A percentile compares a stretch with the other conserved stretches of the same genome.
Evolutionary conservation across 306 rosid genomes (phyloP).

Genomic region (Medicago lupulina): DNA sequence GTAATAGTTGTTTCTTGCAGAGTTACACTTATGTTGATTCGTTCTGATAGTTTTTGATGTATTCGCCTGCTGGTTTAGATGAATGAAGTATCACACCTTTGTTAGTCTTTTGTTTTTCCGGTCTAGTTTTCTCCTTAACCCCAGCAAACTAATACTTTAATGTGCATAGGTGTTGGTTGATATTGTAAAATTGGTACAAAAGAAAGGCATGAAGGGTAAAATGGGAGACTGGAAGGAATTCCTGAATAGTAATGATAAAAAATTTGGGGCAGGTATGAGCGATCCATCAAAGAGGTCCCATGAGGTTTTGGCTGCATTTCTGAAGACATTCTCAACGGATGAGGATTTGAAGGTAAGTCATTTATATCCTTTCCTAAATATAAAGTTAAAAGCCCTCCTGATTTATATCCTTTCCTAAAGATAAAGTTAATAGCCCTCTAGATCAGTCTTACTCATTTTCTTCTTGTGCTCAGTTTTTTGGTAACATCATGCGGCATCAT

Average conservation of each 20-base stretch:
- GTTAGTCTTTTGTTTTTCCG: not conserved
- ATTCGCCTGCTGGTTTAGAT: not conserved
- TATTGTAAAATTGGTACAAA: constrained; percentile 71
- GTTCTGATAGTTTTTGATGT: constrained; percentile 8
- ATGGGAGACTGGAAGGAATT: constrained; percentile 87
- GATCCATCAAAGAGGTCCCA: constrained; percentile 76
- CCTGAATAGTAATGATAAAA: constrained; percentile 56
- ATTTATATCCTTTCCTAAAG: not conserved
- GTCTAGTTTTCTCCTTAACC: not conserved
- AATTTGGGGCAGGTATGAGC: constrained; percentile 70
- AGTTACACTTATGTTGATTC: not conserved
- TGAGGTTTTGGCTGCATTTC: constrained; percentile 64
- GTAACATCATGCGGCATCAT: constrained; percentile 57
- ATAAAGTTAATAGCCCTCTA: constrained; percentile 8
- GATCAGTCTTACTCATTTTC: constrained; percentile 7
- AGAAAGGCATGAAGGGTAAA: constrained; percentile 67
- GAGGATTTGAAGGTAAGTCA: constrained; percentile 54
- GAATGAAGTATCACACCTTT: not conserved
- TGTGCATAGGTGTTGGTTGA: constrained; percentile 71
- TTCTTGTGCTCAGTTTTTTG: constrained; percentile 54
- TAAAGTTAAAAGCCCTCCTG: not conserved
- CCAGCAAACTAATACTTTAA: constrained; percentile 11
- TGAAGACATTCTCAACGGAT: constrained; percentile 59
- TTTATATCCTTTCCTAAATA: not conserved
- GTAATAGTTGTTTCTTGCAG: constrained; percentile 1